Percentiles rank a stretch among this genome's conserved stretches.
phyloP scores from a whole-genome alignment of 1,284 basidiomycete genomes.

The Fomes fomentarius region DNA sequence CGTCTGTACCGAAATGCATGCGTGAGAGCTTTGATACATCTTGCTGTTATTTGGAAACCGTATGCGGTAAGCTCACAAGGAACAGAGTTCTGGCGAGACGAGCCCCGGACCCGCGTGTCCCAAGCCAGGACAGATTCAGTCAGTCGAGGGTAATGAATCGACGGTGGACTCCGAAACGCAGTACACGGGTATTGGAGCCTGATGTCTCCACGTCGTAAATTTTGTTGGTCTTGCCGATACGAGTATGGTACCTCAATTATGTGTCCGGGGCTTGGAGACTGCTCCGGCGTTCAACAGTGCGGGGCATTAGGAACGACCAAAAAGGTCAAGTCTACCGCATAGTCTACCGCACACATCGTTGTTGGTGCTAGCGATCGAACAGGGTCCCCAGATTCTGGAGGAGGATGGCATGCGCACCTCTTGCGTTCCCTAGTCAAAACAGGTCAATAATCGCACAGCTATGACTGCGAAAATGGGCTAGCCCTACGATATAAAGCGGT shows the following conservation, averaged over 20 bases:
- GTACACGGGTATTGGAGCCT: too few relatives aligned
- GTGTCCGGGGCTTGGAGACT: neutral
- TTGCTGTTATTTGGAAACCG: too few relatives aligned
- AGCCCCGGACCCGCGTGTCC: neutral
- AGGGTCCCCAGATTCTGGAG: neutral
- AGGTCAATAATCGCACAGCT: neutral
- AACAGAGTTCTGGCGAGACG: slow-evolving; percentile 2
- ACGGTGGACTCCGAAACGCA: neutral
- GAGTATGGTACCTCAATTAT: slow-evolving; percentile 1
- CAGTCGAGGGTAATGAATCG: slow-evolving; percentile 20
- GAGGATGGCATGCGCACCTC: neutral
- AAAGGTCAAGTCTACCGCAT: slow-evolving; percentile 7
- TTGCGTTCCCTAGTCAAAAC: neutral
- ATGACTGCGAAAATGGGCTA: neutral
- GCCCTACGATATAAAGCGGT: neutral
- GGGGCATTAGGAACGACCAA: too few relatives aligned
- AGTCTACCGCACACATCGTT: neutral
- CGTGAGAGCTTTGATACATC: slow-evolving; percentile 1
- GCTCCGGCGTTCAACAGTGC: neutral
- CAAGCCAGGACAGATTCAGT: slow-evolving; percentile 1
- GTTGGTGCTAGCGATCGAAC: neutral
- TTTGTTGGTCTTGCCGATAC: neutral
- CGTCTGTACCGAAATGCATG: neutral
- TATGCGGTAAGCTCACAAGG: too few relatives aligned
- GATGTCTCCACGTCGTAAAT: neutral